A percentile compares a stretch with the other conserved stretches of the same genome.
Evolutionary conservation across 352 stramenopile genomes (phyloP).

Genomic region (Phytophthora parvispora): DNA sequence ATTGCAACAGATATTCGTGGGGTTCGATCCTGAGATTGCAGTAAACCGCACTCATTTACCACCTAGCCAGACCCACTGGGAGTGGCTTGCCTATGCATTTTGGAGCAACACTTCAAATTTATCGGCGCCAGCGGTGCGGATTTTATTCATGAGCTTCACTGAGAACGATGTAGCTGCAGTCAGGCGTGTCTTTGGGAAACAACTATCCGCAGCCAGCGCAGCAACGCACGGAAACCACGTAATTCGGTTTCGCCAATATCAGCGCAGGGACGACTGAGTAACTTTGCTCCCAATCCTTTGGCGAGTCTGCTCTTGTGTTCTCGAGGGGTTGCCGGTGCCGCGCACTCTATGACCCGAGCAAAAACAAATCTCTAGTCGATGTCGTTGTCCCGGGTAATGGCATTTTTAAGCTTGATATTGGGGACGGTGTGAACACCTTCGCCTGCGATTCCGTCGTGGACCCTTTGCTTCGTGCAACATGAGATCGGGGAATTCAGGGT

Average conservation of each 20-base stretch:
- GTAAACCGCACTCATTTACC: neutral
- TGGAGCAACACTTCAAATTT: neutral
- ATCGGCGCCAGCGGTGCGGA: neutral
- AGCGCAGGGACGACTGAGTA: neutral
- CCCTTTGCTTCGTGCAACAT: neutral
- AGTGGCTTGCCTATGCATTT: constrained; percentile 2
- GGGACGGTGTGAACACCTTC: neutral
- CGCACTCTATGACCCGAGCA: neutral
- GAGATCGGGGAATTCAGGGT: neutral
- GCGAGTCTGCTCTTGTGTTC: neutral
- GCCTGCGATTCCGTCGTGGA: neutral
- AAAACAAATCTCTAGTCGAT: neutral
- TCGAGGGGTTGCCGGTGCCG: neutral
- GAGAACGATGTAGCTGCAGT: neutral
- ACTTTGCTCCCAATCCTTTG: neutral
- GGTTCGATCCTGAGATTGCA: neutral
- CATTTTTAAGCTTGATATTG: neutral
- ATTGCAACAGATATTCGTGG: neutral
- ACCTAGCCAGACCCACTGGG: neutral
- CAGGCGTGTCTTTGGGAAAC: neutral
- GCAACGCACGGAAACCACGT: neutral
- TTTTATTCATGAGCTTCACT: neutral
- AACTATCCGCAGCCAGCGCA: neutral
- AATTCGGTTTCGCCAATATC: neutral
- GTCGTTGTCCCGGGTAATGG: constrained; percentile 6